Evolutionary conservation across 345 rosid genomes (phyloP).

Genomic region (Nephelium lappaceum): DNA sequence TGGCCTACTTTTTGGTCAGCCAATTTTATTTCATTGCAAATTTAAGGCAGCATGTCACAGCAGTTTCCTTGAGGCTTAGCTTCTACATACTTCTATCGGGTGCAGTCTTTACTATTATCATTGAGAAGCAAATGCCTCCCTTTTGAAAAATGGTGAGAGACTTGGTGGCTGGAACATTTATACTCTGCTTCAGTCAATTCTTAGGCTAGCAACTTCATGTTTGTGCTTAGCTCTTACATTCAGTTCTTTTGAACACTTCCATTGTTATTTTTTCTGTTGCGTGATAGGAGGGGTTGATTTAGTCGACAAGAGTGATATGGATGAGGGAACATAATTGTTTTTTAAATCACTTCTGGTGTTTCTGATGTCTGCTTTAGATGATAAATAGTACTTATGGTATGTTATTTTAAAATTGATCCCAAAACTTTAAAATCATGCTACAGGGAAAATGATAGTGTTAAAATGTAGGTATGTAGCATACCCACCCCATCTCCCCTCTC

Average conservation of each 20-base stretch:
- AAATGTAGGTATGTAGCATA: no score
- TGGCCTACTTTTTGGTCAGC: no score
- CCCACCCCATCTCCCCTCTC: no score
- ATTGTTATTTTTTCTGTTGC: background rate
- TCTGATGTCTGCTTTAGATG: background rate
- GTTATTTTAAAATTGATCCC: background rate
- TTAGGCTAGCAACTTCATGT: background rate
- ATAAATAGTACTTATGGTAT: background rate
- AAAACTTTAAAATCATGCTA: no score
- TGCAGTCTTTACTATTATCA: background rate
- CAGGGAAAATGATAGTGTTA: no score
- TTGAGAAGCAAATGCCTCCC: background rate
- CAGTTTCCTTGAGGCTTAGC: no score
- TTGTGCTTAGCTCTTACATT: background rate
- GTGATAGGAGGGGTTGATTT: background rate
- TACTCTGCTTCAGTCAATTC: background rate
- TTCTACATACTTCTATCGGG: no score
- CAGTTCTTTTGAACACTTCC: constrained; percentile 2
- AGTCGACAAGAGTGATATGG: background rate
- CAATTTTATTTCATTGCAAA: no score
- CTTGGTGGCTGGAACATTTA: background rate
- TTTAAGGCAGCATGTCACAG: no score
- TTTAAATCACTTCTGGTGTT: background rate
- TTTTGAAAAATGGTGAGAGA: background rate
- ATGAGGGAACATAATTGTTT: background rate